A percentile compares a stretch with the other conserved stretches of the same genome.
Conservation (phyloP, 805 yeast genomes). For the Kuraishia floccosa region DNA sequence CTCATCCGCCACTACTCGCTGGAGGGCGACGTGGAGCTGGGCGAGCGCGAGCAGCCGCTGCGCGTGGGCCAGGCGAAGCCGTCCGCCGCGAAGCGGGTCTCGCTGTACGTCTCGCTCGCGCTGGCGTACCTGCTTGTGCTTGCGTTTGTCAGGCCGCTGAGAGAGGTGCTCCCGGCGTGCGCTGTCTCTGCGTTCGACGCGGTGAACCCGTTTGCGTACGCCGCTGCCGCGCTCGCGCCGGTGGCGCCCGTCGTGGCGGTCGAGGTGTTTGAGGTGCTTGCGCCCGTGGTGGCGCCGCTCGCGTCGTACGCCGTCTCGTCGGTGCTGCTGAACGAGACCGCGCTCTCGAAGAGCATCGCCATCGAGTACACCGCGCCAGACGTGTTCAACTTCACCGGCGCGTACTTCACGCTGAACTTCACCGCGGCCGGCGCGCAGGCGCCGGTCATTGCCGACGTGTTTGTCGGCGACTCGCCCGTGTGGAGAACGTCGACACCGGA, state of each 20-base stretch:
- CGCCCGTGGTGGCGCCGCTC: conserved; percentile 5
- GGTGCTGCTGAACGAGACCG: conserved; percentile 5
- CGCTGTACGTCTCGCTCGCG: too few relatives aligned
- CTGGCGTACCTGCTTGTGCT: background rate
- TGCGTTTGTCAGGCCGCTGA: conserved; percentile 1
- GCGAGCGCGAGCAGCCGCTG: too few relatives aligned
- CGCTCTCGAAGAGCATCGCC: conserved; percentile 1
- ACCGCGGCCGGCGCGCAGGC: conserved; percentile 10
- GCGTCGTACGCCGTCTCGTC: conserved; percentile 3
- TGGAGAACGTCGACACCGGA: conserved; percentile 19
- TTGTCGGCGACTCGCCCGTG: conserved; percentile 13
- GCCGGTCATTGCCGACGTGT: conserved; percentile 13
- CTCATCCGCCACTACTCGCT: too few relatives aligned
- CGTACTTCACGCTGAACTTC: conserved; percentile 15
- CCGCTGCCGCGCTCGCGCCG: conserved; percentile 1
- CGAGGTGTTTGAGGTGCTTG: conserved; percentile 9
- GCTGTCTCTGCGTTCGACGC: conserved; percentile 1
- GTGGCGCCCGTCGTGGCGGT: conserved; percentile 4
- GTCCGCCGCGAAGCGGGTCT: too few relatives aligned
- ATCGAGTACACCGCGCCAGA: conserved; percentile 5
- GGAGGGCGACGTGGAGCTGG: too few relatives aligned
- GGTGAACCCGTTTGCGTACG: conserved; percentile 1
- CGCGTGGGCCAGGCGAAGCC: too few relatives aligned
- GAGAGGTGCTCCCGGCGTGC: background rate
- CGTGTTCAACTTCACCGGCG: conserved; percentile 15